Evolutionary conservation across 2,329 filamentous ascomycete species (phyloP).

Genomic region (Hyphodiscus sp.): DNA sequence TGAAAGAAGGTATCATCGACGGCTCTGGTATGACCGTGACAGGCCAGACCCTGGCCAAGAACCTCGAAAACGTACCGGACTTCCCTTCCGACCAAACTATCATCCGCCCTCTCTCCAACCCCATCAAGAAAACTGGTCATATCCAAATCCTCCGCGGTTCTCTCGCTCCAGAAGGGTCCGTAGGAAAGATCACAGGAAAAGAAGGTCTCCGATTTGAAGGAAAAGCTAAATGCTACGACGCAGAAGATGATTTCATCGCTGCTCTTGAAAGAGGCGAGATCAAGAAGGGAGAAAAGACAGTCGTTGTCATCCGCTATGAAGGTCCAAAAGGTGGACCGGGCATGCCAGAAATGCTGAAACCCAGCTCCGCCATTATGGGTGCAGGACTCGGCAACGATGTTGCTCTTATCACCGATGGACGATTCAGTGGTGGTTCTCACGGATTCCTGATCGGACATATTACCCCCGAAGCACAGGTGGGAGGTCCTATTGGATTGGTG

Average conservation of each 20-base stretch:
- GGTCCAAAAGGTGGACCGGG: slow-evolving; percentile 68
- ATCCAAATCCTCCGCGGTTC: slow-evolving; percentile 67
- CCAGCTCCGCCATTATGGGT: slow-evolving; percentile 67
- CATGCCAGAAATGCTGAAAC: slow-evolving; percentile 71
- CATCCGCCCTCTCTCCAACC: slow-evolving; percentile 60
- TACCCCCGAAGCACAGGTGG: slow-evolving; percentile 54
- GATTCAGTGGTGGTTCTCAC: slow-evolving; percentile 53
- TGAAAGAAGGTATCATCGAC: slow-evolving; percentile 52
- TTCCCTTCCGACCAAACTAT: slow-evolving; percentile 66
- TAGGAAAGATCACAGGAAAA: slow-evolving; percentile 73
- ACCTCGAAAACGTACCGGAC: slow-evolving; percentile 50
- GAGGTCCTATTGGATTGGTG: slow-evolving; percentile 53
- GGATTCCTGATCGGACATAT: slow-evolving; percentile 58
- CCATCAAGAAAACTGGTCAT: slow-evolving; percentile 65
- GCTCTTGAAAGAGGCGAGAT: slow-evolving; percentile 62
- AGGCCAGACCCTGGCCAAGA: slow-evolving; percentile 51
- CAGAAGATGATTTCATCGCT: slow-evolving; percentile 61
- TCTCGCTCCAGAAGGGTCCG: slow-evolving; percentile 62
- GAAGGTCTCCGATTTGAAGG: slow-evolving; percentile 63
- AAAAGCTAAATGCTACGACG: slow-evolving; percentile 64
- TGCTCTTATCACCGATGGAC: slow-evolving; percentile 65
- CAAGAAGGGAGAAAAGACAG: slow-evolving; percentile 70
- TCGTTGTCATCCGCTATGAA: slow-evolving; percentile 70
- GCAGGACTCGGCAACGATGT: slow-evolving; percentile 63
- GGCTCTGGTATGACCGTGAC: slow-evolving; percentile 55